phyloP scores from a whole-genome alignment of 176 grass and related monocot genomes.

The Avena insularis region DNA sequence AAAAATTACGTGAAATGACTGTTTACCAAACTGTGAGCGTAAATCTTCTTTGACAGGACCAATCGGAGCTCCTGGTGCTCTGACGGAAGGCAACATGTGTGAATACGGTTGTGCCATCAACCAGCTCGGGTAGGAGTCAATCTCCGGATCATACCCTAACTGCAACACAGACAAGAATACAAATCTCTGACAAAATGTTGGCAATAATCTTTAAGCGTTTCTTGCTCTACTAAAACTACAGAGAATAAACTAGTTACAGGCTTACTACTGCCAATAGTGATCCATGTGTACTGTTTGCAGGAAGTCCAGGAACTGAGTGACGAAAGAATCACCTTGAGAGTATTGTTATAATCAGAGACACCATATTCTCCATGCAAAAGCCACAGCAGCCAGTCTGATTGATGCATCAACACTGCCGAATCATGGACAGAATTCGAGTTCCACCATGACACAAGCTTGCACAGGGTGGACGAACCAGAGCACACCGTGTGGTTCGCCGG shows the following conservation, averaged over 20 bases:
- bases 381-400: slow-evolving; percentile 93
- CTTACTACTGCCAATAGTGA: not conserved
- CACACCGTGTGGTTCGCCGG: slow-evolving; percentile 80
- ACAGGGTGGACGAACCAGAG: slow-evolving; percentile 73
- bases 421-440: not conserved
- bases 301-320: not conserved
- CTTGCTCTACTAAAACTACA: not conserved
- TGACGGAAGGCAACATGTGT: slow-evolving; percentile 64
- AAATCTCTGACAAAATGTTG: not conserved
- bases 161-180: slow-evolving; percentile 4
- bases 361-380: slow-evolving; percentile 72
- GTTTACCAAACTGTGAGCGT: slow-evolving; percentile 59
- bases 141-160: slow-evolving; percentile 79
- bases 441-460: slow-evolving; percentile 92
- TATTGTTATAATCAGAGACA: slow-evolving; percentile 88
- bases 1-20: not conserved
- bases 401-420: slow-evolving; percentile 79
- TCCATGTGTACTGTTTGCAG: not conserved
- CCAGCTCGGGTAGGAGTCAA: slow-evolving; percentile 76
- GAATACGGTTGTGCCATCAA: slow-evolving; percentile 67
- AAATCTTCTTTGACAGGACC: slow-evolving; percentile 66
- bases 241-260: not conserved
- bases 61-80: slow-evolving; percentile 61
- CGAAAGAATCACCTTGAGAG: slow-evolving; percentile 61
- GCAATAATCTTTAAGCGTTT: not conserved